phyloP scores from a whole-genome alignment of 1,284 basidiomycete species.

The Leccinum angustisporum region DNA sequence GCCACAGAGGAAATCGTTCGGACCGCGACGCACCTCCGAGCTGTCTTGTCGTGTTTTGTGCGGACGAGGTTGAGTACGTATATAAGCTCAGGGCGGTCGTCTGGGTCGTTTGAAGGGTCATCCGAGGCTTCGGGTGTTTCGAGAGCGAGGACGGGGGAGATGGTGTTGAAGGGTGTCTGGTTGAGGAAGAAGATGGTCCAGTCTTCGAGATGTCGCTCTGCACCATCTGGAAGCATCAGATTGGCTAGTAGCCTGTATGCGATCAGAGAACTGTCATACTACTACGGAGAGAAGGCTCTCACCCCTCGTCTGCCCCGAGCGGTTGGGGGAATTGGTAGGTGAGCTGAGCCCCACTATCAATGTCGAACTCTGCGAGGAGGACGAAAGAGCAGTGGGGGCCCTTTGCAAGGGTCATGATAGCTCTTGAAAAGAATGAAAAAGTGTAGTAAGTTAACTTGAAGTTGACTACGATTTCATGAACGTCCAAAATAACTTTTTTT shows the following conservation, averaged over 20 bases:
- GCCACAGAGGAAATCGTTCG: constrained; percentile 6
- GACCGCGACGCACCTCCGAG: constrained; percentile 64
- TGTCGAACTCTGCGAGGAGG: constrained; percentile 93
- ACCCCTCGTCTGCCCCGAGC: constrained; percentile 91
- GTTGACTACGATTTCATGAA: background rate
- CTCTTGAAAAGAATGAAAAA: background rate
- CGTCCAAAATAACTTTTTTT: background rate
- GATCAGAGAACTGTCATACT: constrained; percentile 6
- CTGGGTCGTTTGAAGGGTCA: constrained; percentile 37
- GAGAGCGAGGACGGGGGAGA: constrained; percentile 77
- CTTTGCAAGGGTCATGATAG: constrained; percentile 39
- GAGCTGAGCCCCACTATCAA: constrained; percentile 86
- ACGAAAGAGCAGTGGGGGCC: constrained; percentile 86
- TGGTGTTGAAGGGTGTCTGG: constrained; percentile 84
- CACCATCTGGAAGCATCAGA: constrained; percentile 97
- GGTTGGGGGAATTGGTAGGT: constrained; percentile 94
- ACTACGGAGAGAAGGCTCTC: constrained; percentile 26
- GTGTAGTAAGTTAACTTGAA: background rate
- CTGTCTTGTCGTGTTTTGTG: constrained; percentile 89
- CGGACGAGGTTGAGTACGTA: constrained; percentile 96
- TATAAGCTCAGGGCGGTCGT: constrained; percentile 60
- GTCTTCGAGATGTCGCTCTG: constrained; percentile 91
- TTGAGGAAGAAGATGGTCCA: constrained; percentile 99
- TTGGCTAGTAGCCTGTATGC: constrained; percentile 84
- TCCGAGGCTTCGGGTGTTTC: constrained; percentile 59